phyloP scores from a whole-genome alignment of 306 rosid species.

The Inga oerstediana region DNA sequence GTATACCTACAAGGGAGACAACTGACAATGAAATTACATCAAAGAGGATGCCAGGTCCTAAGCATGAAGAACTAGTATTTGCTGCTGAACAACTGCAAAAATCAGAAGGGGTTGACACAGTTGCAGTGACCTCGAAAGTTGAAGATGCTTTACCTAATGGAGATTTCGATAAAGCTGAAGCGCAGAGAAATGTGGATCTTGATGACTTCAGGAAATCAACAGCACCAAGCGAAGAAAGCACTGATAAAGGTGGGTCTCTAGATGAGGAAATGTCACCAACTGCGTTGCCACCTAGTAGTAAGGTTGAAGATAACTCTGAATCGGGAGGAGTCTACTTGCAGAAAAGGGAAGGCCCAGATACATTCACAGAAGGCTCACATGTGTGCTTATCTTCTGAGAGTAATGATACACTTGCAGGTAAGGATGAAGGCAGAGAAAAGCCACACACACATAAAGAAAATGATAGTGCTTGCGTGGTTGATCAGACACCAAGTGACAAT shows the following conservation, averaged over 20 bases:
- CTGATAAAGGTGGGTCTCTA: slow-evolving; percentile 46
- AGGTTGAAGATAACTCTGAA: slow-evolving; percentile 39
- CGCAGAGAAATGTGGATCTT: slow-evolving; percentile 34
- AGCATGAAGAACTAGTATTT: slow-evolving; percentile 42
- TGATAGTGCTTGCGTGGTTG: slow-evolving; percentile 29
- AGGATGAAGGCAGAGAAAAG: slow-evolving; percentile 44
- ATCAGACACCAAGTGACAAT: slow-evolving; percentile 13
- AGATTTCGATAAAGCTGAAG: slow-evolving; percentile 37
- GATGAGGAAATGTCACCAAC: slow-evolving; percentile 42
- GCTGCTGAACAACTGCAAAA: slow-evolving; percentile 36
- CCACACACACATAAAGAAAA: slow-evolving; percentile 32
- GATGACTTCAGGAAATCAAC: slow-evolving; percentile 42
- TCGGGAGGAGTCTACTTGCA: slow-evolving; percentile 19
- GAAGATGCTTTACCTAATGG: slow-evolving; percentile 25
- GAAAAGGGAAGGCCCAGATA: slow-evolving; percentile 13
- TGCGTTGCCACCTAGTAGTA: slow-evolving; percentile 17
- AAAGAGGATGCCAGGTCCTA: slow-evolving; percentile 42
- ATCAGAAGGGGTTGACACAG: slow-evolving; percentile 45
- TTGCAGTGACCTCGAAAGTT: slow-evolving; percentile 35
- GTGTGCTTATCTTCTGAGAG: slow-evolving; percentile 34
- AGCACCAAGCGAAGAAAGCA: slow-evolving; percentile 36
- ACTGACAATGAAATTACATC: slow-evolving; percentile 41
- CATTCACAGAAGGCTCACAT: background rate
- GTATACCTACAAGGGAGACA: slow-evolving; percentile 40
- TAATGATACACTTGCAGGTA: slow-evolving; percentile 33